Percentiles rank a stretch among this genome's conserved stretches.
phyloP scores from a whole-genome alignment of 805 yeast genomes.

The Pachysolen tannophilus region DNA sequence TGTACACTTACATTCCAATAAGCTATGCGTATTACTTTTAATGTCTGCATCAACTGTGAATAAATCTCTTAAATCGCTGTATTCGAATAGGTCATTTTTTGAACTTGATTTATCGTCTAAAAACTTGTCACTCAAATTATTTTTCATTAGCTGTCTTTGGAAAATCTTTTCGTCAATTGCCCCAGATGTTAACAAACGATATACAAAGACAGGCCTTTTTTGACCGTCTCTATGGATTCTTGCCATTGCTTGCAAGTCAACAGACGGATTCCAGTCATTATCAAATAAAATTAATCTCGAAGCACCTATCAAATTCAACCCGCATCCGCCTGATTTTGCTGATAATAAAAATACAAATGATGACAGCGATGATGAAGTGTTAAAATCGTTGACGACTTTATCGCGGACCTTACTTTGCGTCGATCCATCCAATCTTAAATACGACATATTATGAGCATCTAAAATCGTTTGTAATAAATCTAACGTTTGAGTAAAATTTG shows the following conservation, averaged over 20 bases:
- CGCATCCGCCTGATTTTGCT: conserved; percentile 91
- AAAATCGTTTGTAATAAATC: conserved; percentile 63
- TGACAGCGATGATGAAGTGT: conserved; percentile 31
- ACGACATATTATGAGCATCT: conserved; percentile 38
- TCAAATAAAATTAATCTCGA: conserved; percentile 79
- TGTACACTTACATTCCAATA: conserved; percentile 54
- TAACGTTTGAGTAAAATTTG: conserved; percentile 82
- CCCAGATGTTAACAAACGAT: conserved; percentile 80
- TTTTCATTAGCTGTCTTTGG: conserved; percentile 85
- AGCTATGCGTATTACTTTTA: conserved; percentile 67
- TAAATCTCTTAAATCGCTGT: conserved; percentile 62
- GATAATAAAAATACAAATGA: conserved; percentile 68
- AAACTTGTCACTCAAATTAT: conserved; percentile 68
- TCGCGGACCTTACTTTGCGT: conserved; percentile 65
- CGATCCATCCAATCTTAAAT: conserved; percentile 73
- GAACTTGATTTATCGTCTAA: conserved; percentile 33
- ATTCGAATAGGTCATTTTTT: conserved; percentile 60
- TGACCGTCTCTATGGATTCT: conserved; percentile 95
- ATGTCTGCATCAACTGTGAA: conserved; percentile 51
- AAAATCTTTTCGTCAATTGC: conserved; percentile 90
- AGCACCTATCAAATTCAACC: conserved; percentile 85
- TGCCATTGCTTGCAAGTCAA: conserved; percentile 93
- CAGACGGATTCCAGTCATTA: conserved; percentile 95
- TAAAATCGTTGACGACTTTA: conserved; percentile 60
- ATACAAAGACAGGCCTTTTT: conserved; percentile 64